Evolutionary conservation across 2,329 filamentous ascomycete species (phyloP).

Genomic region (Fusarium torulosum): DNA sequence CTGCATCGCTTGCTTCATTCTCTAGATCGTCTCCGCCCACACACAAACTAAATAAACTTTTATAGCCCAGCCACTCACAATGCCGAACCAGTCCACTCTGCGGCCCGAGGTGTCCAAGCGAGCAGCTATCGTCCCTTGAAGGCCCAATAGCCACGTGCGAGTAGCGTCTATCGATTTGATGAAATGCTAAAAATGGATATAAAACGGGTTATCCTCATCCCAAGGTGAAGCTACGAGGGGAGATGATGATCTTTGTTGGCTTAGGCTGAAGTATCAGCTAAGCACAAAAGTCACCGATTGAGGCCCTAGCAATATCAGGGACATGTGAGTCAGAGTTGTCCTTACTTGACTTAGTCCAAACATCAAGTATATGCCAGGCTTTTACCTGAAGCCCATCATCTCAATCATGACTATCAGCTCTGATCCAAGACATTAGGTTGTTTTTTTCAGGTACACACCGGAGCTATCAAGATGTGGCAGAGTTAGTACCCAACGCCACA

Average conservation of each 20-base stretch:
- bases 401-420: background rate
- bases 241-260: slow-evolving; percentile 24
- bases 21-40: slow-evolving; percentile 10
- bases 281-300: background rate
- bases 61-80: slow-evolving; percentile 29
- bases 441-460: background rate
- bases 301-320: slow-evolving; percentile 1
- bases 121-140: slow-evolving; percentile 19
- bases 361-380: background rate
- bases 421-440: background rate
- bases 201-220: background rate
- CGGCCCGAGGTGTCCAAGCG: slow-evolving; percentile 26
- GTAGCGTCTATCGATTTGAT: background rate
- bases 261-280: slow-evolving; percentile 47
- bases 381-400: background rate
- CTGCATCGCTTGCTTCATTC: background rate
- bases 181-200: background rate
- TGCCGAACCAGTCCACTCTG: slow-evolving; percentile 23
- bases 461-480: background rate
- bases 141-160: slow-evolving; percentile 33
- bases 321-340: background rate
- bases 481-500: slow-evolving; percentile 6
- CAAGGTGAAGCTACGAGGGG: background rate
- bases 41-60: slow-evolving; percentile 18
- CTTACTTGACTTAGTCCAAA: background rate